Evolutionary conservation across 2,329 filamentous ascomycete species (phyloP).

Genomic region (Fusarium sp.): DNA sequence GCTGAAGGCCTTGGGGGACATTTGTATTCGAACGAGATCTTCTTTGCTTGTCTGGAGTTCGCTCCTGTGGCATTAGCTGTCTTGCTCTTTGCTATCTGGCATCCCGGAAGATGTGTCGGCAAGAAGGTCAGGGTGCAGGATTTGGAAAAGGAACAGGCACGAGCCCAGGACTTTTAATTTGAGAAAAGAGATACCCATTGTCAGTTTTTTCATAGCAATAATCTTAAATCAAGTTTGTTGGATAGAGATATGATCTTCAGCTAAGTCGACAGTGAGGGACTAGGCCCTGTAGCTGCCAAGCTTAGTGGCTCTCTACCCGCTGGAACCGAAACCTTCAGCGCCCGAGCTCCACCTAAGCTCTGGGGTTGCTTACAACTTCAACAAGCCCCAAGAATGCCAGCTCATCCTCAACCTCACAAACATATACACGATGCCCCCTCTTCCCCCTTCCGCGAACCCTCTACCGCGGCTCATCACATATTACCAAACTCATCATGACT

Average conservation of each 20-base stretch:
- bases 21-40: slow-evolving; percentile 61
- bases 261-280: too few relatives aligned
- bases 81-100: slow-evolving; percentile 53
- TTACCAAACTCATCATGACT: slow-evolving; percentile 66
- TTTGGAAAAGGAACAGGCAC: slow-evolving; percentile 29
- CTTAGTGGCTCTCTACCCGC: slow-evolving; percentile 26
- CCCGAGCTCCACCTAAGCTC: slow-evolving; percentile 17
- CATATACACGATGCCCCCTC: slow-evolving; percentile 45
- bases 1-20: slow-evolving; percentile 58
- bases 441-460: slow-evolving; percentile 42
- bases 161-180: slow-evolving; percentile 26
- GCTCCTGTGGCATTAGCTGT: slow-evolving; percentile 63
- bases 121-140: slow-evolving; percentile 35
- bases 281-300: not conserved
- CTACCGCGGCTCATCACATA: slow-evolving; percentile 62
- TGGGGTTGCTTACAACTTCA: not conserved
- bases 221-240: not conserved
- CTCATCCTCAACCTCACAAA: not conserved
- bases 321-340: slow-evolving; percentile 1
- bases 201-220: not conserved
- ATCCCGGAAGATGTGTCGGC: slow-evolving; percentile 46
- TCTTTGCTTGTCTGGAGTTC: slow-evolving; percentile 65
- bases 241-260: not conserved
- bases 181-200: not conserved
- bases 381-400: not conserved